A percentile compares a stretch with the other conserved stretches of the same genome.
These are phyloP conservation scores for Magnaporthiopsis rhizophila DNA, from an alignment of 2,329 filamentous ascomycete genomes.

Conservation along the genomic window DNA sequence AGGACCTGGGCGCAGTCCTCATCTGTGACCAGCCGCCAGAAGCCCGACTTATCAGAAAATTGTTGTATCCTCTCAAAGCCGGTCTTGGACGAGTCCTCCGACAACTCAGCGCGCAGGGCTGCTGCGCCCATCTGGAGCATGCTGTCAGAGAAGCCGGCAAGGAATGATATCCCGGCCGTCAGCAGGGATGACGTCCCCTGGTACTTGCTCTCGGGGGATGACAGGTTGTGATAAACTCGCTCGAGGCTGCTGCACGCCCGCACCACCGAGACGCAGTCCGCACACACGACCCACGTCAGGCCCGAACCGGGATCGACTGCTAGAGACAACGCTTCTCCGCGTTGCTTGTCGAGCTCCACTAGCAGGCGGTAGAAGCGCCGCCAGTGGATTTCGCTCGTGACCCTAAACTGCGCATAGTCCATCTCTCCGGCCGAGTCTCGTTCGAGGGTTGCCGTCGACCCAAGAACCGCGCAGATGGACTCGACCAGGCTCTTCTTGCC, in stretches of 20 bases:
- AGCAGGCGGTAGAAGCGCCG: slow-evolving; percentile 80
- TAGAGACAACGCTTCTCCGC: slow-evolving; percentile 73
- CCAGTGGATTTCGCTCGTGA: slow-evolving; percentile 77
- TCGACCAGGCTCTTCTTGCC: slow-evolving; percentile 59
- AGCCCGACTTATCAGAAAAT: slow-evolving; percentile 71
- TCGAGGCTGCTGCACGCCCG: slow-evolving; percentile 75
- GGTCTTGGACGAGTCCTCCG: slow-evolving; percentile 62
- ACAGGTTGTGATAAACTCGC: slow-evolving; percentile 61
- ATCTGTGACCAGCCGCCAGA: slow-evolving; percentile 72
- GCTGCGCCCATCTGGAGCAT: slow-evolving; percentile 60
- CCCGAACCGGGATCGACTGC: slow-evolving; percentile 63
- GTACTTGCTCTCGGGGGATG: slow-evolving; percentile 38
- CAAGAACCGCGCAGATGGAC: slow-evolving; percentile 65
- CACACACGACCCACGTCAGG: slow-evolving; percentile 76
- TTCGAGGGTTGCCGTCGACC: slow-evolving; percentile 58
- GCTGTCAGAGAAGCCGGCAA: slow-evolving; percentile 60
- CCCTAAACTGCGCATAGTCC: slow-evolving; percentile 68
- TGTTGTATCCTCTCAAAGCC: slow-evolving; percentile 67
- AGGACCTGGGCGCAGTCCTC: slow-evolving; percentile 69
- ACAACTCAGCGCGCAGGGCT: slow-evolving; percentile 64
- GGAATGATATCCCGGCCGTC: slow-evolving; percentile 60
- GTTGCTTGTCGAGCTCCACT: slow-evolving; percentile 75
- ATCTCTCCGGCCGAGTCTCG: slow-evolving; percentile 55
- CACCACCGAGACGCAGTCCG: slow-evolving; percentile 72
- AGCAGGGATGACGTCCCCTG: slow-evolving; percentile 55